Conservation (phyloP, 2,329 filamentous ascomycete species). For the Exserohilum rostratum region DNA sequence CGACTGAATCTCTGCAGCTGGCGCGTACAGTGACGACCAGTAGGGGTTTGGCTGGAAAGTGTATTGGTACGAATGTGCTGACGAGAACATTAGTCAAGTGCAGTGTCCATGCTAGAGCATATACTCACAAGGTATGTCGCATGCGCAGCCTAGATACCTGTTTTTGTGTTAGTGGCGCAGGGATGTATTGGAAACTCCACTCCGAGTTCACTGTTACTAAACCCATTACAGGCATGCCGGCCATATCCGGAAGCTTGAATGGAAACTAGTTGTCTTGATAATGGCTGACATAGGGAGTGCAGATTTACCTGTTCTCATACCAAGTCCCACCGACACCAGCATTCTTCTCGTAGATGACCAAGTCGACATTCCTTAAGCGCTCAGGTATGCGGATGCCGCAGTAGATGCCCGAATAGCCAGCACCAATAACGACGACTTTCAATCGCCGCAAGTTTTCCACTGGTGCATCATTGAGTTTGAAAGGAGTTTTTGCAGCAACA, state of each 20-base stretch:
- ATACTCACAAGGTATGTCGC: conserved; percentile 45
- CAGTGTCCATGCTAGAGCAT: background rate
- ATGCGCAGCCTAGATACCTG: conserved; percentile 53
- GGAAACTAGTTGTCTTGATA: too few relatives aligned
- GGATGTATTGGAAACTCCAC: too few relatives aligned
- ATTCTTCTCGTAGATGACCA: conserved; percentile 54
- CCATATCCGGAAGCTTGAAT: too few relatives aligned
- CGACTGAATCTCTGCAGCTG: conserved; percentile 46
- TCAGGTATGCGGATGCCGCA: conserved; percentile 54
- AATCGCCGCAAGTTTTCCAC: conserved; percentile 53
- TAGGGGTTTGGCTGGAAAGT: conserved; percentile 52
- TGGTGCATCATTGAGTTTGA: conserved; percentile 45
- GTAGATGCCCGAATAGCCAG: conserved; percentile 54
- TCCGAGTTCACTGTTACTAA: too few relatives aligned
- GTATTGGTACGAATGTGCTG: conserved; percentile 52
- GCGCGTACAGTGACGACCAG: conserved; percentile 52
- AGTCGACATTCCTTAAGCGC: conserved; percentile 46
- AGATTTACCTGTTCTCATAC: conserved; percentile 45
- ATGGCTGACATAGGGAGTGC: background rate
- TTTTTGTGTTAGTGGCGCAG: conserved; percentile 5
- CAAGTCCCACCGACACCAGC: conserved; percentile 49
- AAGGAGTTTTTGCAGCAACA: conserved; percentile 15
- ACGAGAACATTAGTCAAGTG: background rate
- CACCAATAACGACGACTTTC: conserved; percentile 54
- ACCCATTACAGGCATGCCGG: too few relatives aligned